phyloP scores from a whole-genome alignment of 2,329 filamentous ascomycete species.

The Alternaria sp. region DNA sequence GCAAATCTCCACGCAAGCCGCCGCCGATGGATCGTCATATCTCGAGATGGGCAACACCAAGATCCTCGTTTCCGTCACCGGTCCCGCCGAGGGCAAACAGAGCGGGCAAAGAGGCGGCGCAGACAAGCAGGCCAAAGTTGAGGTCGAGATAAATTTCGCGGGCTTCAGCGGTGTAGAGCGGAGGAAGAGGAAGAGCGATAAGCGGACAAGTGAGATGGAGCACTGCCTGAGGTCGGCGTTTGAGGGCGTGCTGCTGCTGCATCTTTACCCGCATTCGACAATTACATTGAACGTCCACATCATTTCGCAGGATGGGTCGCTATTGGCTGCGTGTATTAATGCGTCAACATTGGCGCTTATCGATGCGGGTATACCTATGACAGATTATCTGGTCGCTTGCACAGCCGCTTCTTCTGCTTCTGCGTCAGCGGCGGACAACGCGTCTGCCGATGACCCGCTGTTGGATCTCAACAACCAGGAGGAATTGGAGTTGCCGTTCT shows the following conservation, averaged over 20 bases:
- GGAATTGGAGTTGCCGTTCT: slow-evolving; percentile 84
- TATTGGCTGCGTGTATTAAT: slow-evolving; percentile 89
- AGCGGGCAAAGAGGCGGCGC: slow-evolving; percentile 55
- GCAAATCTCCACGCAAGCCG: slow-evolving; percentile 89
- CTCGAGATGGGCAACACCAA: slow-evolving; percentile 98
- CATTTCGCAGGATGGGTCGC: slow-evolving; percentile 85
- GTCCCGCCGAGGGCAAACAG: slow-evolving; percentile 74
- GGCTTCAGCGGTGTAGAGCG: slow-evolving; percentile 89
- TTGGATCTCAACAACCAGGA: slow-evolving; percentile 80
- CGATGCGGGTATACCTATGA: slow-evolving; percentile 95
- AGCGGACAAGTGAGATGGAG: slow-evolving; percentile 80
- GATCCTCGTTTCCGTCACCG: slow-evolving; percentile 89
- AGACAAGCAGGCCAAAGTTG: slow-evolving; percentile 68
- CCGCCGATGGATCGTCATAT: slow-evolving; percentile 91
- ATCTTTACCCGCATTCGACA: slow-evolving; percentile 86
- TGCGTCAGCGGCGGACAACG: slow-evolving; percentile 59
- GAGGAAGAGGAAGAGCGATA: slow-evolving; percentile 71
- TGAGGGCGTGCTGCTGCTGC: slow-evolving; percentile 77
- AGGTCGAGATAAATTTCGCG: slow-evolving; percentile 82
- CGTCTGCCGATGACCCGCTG: slow-evolving; percentile 75
- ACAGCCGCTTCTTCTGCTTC: slow-evolving; percentile 78
- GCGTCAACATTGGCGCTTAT: slow-evolving; percentile 89
- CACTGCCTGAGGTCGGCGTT: slow-evolving; percentile 80
- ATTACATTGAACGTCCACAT: slow-evolving; percentile 87
- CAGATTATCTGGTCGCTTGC: slow-evolving; percentile 86